These are phyloP conservation scores for Microascus cirrosus DNA, from an alignment of 2,329 filamentous ascomycete genomes.

Conservation along the genomic window DNA sequence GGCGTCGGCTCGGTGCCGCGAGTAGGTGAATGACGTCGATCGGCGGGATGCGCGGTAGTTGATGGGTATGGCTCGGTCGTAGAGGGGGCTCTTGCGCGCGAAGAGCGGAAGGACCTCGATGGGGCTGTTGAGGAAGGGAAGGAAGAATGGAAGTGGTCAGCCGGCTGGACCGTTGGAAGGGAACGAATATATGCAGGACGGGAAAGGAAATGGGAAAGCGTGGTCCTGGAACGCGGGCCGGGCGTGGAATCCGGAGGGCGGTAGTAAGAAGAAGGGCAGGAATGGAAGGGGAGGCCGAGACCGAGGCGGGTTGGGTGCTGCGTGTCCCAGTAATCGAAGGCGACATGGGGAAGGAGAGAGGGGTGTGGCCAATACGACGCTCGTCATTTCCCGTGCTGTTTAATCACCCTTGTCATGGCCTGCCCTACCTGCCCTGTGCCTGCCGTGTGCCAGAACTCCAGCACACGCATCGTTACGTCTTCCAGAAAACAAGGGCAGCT, in stretches of 20 bases:
- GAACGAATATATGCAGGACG: background rate
- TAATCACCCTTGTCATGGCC: background rate
- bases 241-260: background rate
- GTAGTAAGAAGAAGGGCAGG: background rate
- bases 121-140: background rate
- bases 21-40: slow-evolving; percentile 8
- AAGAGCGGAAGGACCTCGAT: background rate
- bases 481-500: no score
- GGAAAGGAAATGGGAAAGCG: background rate
- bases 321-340: background rate
- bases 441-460: no score
- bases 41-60: slow-evolving; percentile 5
- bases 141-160: background rate
- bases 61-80: background rate
- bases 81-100: background rate
- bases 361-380: background rate
- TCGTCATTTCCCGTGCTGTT: background rate
- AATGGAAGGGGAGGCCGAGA: background rate
- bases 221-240: background rate
- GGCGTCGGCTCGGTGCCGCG: slow-evolving; percentile 7
- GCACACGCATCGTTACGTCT: no score
- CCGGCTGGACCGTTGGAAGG: background rate
- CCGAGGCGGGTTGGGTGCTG: background rate
- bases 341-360: background rate
- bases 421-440: background rate